Percentiles rank a stretch among this genome's conserved stretches.
Conservation (phyloP, 2,329 filamentous ascomycete genomes). For the Cercospora brassicicola region DNA sequence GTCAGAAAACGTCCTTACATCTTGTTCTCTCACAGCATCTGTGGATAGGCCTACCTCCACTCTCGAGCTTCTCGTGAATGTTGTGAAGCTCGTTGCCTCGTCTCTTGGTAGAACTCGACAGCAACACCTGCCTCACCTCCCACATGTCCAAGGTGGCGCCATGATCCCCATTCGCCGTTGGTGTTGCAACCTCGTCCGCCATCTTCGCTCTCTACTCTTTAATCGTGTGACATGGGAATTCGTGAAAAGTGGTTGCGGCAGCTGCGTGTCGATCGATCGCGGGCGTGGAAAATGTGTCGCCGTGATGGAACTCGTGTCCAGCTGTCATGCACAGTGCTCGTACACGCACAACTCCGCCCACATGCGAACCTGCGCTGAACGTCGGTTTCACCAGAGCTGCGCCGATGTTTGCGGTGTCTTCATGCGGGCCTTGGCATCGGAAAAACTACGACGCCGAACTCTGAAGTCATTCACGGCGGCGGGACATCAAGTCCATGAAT, state of each 20-base stretch:
- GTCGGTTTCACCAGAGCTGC: conserved; percentile 23
- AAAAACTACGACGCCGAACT: conserved; percentile 3
- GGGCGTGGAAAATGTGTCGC: neutral
- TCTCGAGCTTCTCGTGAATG: conserved; percentile 47
- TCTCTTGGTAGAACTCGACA: conserved; percentile 52
- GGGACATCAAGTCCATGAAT: neutral
- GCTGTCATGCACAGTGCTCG: neutral
- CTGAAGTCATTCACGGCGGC: conserved; percentile 3
- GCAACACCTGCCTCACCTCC: conserved; percentile 42
- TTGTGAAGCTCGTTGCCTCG: conserved; percentile 47
- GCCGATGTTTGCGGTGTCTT: conserved; percentile 13
- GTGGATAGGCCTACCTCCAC: conserved; percentile 43
- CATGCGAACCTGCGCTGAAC: neutral
- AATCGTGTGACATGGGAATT: conserved; percentile 3
- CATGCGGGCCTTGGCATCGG: conserved; percentile 6
- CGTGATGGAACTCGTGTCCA: neutral
- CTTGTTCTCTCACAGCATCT: neutral
- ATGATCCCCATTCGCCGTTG: conserved; percentile 3
- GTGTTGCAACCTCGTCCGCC: conserved; percentile 14
- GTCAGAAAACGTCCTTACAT: conserved; percentile 20
- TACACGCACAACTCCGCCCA: neutral
- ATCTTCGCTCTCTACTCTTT: conserved; percentile 13
- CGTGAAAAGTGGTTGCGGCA: neutral
- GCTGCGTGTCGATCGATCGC: neutral
- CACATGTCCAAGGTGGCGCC: conserved; percentile 26